Evolutionary conservation across 78 protist genomes (phyloP).

Genomic region (Cavenderia fasciculata): DNA sequence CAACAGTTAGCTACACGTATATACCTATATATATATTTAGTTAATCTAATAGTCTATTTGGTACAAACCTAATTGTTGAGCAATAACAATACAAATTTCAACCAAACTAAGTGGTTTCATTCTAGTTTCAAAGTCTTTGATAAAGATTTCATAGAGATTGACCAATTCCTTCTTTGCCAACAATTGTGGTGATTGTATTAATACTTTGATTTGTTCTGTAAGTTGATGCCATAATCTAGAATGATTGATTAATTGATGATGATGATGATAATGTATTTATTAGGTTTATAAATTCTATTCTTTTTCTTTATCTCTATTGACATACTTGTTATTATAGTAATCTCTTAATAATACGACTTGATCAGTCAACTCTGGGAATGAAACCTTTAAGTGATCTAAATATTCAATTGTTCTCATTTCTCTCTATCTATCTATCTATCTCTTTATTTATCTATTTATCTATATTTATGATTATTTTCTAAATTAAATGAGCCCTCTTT

Average conservation of each 20-base stretch:
- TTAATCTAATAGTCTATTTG: neutral
- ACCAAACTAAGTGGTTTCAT: conserved; percentile 81
- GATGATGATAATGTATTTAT: neutral
- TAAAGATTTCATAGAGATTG: conserved; percentile 69
- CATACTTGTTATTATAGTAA: conserved; percentile 46
- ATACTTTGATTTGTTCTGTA: conserved; percentile 36
- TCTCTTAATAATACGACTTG: conserved; percentile 19
- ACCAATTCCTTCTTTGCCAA: conserved; percentile 40
- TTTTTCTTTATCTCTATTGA: neutral
- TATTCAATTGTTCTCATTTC: conserved; percentile 53
- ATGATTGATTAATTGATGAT: neutral
- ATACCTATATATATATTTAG: too few species aligned
- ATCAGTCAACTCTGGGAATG: conserved; percentile 3
- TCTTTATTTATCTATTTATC: too few species aligned
- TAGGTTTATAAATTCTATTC: neutral
- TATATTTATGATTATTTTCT: too few species aligned
- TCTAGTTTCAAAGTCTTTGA: conserved; percentile 79
- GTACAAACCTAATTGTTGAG: conserved; percentile 40
- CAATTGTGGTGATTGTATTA: conserved; percentile 32
- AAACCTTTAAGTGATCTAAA: conserved; percentile 32
- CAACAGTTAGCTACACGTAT: too few species aligned
- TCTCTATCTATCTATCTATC: too few species aligned
- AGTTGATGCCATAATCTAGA: conserved; percentile 79
- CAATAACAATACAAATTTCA: conserved; percentile 41
- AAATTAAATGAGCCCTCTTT: too few species aligned